Evolutionary conservation across 208 protist genomes (phyloP), one percentile per base, ranked within the genome.

Genomic region (Vickermania ingenoplastis): DNA sequence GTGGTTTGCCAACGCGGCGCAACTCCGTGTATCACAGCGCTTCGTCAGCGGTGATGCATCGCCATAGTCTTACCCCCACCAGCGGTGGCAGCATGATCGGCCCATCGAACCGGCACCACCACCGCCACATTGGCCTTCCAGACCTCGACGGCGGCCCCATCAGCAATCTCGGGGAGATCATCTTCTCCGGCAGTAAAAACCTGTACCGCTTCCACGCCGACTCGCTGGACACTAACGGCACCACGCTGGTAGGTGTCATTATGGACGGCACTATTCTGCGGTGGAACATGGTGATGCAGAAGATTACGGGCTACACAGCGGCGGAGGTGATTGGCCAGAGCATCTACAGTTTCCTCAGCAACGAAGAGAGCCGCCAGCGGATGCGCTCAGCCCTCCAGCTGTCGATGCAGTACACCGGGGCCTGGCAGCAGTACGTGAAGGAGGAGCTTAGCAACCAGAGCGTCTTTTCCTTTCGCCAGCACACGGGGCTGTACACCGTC

Each of bases 221-320:
- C 17, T 78, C 80, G 25, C 63, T 94, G 30, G 62, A 63, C 3
- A 24, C 72, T 13, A 77, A 62, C 51, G 70, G 79, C 51, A 83
- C 27, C 27, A 81, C 91, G 36, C 48, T 89, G 14, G 84, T 94
- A 50, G 77, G 72, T 31, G 76, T 92, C 28, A 71, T 94, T 11
- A 70, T 71, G 25, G 84, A 94, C 60, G 88, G 88, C 59, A 89
- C 82, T n/a, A 83, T 94, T 51, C 88, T 92, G 52, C 88, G 83
- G 3, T 94, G 88, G 84, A 94, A 91, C 71, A 49, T 56, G 25
- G 66, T 66, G 21, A 82, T 77, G 13, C 70, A 83, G 52, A 64
- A 61, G 7, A 73, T 81, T 17, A 91, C 80, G 11, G 84, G 84
- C 25, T 89, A 76, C 61, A 60, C 63, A 0, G 67, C 72, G 1